These are phyloP conservation scores for Cicer cuneatum DNA, from an alignment of 306 rosid genomes.

Conservation along the genomic window DNA sequence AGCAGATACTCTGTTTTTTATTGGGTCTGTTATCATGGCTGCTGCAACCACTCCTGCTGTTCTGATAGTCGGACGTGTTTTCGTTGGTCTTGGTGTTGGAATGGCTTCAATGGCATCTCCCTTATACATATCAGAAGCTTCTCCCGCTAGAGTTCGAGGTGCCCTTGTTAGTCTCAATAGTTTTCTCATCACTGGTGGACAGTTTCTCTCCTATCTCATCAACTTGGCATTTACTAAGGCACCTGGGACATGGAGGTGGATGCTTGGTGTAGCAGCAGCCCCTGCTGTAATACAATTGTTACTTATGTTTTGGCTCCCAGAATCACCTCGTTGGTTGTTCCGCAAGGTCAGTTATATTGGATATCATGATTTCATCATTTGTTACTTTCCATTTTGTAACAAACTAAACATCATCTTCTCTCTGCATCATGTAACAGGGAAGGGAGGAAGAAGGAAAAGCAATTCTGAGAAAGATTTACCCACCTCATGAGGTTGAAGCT, in stretches of 20 bases:
- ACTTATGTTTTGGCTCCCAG: slow-evolving; percentile 56
- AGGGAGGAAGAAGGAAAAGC: slow-evolving; percentile 51
- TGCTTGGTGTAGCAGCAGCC: slow-evolving; percentile 61
- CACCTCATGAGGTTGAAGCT: slow-evolving; percentile 45
- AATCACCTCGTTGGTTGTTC: slow-evolving; percentile 69
- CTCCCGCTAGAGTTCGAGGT: slow-evolving; percentile 66
- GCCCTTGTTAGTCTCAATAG: slow-evolving; percentile 70
- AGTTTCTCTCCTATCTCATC: slow-evolving; percentile 70
- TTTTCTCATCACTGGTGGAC: slow-evolving; percentile 76
- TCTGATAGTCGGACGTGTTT: slow-evolving; percentile 58
- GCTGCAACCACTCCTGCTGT: slow-evolving; percentile 44
- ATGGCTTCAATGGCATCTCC: slow-evolving; percentile 85
- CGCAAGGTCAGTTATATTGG: slow-evolving; percentile 46
- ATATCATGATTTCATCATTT: not conserved
- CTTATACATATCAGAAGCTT: slow-evolving; percentile 68
- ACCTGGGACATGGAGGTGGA: slow-evolving; percentile 66
- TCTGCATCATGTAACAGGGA: slow-evolving; percentile 42
- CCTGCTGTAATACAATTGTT: slow-evolving; percentile 50
- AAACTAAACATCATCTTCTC: not conserved
- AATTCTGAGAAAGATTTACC: slow-evolving; percentile 52
- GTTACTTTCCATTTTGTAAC: not conserved
- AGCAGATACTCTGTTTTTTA: slow-evolving; percentile 61
- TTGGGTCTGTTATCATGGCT: slow-evolving; percentile 64
- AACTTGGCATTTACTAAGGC: slow-evolving; percentile 70
- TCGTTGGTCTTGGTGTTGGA: slow-evolving; percentile 73